Conservation (phyloP, 441 rosid species). For the Gossypium laxum region DNA sequence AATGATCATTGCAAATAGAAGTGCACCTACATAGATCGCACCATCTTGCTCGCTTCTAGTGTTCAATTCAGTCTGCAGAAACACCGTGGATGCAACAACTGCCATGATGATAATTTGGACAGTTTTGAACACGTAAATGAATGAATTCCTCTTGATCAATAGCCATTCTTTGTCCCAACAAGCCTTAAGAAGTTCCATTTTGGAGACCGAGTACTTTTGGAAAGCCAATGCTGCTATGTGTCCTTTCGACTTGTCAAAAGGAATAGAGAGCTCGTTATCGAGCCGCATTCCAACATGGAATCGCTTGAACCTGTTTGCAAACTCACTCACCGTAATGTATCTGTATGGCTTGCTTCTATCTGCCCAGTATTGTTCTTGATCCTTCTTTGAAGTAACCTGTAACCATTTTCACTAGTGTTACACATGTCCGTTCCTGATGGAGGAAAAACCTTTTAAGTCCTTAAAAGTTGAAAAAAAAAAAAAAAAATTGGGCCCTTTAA, state of each 20-base stretch:
- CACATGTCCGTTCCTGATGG: no score
- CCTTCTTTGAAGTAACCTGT: conserved; percentile 83
- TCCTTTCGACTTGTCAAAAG: conserved; percentile 42
- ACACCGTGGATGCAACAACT: conserved; percentile 49
- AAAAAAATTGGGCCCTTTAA: no score
- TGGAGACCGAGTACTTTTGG: conserved; percentile 46
- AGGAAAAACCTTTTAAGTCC: no score
- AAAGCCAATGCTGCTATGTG: conserved; percentile 69
- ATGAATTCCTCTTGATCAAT: conserved; percentile 56
- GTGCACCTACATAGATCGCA: conserved; percentile 43
- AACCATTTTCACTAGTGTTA: not conserved
- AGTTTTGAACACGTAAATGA: conserved; percentile 52
- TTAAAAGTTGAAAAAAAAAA: no score
- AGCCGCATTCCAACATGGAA: conserved; percentile 57
- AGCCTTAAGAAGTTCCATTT: conserved; percentile 49
- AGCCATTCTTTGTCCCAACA: conserved; percentile 79
- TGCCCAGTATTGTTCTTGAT: conserved; percentile 80
- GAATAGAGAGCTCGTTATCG: conserved; percentile 42
- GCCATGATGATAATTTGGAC: conserved; percentile 59
- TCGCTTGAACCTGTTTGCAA: conserved; percentile 43
- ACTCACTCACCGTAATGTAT: conserved; percentile 55
- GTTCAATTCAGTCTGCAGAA: conserved; percentile 44
- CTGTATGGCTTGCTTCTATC: conserved; percentile 43
- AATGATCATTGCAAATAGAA: conserved; percentile 43
- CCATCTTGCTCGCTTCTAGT: conserved; percentile 43